Percentiles rank a stretch among this genome's conserved stretches.
phyloP scores from a whole-genome alignment of 768 basidiomycete genomes.

The Naganishia kalamii region DNA sequence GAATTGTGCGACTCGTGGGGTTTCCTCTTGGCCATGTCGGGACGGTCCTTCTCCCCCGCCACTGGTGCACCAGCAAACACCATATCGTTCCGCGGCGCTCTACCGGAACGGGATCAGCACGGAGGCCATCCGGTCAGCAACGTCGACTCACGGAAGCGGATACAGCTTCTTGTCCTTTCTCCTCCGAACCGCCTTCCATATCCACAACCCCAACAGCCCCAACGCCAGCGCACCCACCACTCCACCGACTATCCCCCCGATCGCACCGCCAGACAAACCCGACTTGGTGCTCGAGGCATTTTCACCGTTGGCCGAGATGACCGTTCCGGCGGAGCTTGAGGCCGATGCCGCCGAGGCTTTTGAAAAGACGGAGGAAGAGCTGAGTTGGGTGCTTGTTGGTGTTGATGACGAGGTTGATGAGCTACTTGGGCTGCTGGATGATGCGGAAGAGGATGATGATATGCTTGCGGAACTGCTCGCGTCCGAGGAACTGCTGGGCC shows the following conservation, averaged over 20 bases:
- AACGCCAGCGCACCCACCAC: constrained; percentile 31
- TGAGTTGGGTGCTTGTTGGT: background rate
- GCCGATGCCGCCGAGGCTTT: background rate
- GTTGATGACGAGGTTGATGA: constrained; percentile 32
- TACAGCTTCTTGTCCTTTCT: constrained; percentile 11
- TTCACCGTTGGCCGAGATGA: background rate
- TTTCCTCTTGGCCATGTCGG: background rate
- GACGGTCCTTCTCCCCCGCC: background rate
- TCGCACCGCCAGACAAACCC: constrained; percentile 25
- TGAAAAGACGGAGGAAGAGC: background rate
- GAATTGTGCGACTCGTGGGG: constrained; percentile 2
- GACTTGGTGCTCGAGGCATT: background rate
- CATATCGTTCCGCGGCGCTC: constrained; percentile 7
- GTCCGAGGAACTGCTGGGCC: no score
- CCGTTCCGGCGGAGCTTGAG: background rate
- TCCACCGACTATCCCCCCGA: constrained; percentile 42
- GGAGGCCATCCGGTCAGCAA: background rate
- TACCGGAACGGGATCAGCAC: background rate
- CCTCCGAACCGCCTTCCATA: constrained; percentile 25
- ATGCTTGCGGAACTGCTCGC: no score
- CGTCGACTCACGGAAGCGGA: constrained; percentile 18
- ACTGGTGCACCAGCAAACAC: background rate
- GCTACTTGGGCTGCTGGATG: constrained; percentile 56
- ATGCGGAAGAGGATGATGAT: constrained; percentile 35
- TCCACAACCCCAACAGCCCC: constrained; percentile 25